Evolutionary conservation across 768 basidiomycete species (phyloP), one percentile per base, ranked within the genome.

Genomic region (Psilocybe cyanescens): DNA sequence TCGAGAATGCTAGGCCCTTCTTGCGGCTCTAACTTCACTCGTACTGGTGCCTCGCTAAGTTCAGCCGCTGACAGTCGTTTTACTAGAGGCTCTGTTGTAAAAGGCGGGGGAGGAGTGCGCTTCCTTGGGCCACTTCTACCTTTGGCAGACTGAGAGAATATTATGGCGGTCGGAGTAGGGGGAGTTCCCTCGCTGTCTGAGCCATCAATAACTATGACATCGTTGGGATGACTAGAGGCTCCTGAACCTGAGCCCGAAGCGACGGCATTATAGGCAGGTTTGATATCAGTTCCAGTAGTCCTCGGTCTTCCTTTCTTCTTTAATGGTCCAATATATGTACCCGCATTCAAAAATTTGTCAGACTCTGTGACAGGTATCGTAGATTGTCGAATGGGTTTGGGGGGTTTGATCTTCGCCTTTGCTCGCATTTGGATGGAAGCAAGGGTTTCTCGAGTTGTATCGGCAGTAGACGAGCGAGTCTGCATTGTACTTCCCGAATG

Each of bases 291-390:
- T 57, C 60, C 60, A 8, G 65, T 58, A 3, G 64, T 35, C 53
- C 71, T 75, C 7, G 80, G 80, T 61, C 81, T 72, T 30, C 74
- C 75, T 68, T 83, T 71, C 68, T 81, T 82, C 62, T 75, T 80
- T 58, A 76, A 68, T n/a, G 81, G 81, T 16, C 83, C 81, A 29
- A 77, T 77, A 58, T 80, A 80, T 5, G 79, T 79, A 39, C 78
- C 76, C 28, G 79, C 72, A 55, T 73, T 72, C 68, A 80, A 63
- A 7, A 82, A 67, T 67, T 76, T 77, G 59, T 82, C 81, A 1
- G 81, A 80, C 62, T 78, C 78, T 37, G 77, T 79, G 2, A 73
- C 63, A 4, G 76, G 76, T n/a, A 68, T 70, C 16, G 70, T 71
- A 28, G 74, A 74, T 12, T 65, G 69, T 56, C 70, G 70, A 31